phyloP scores from a whole-genome alignment of 192 early-diverging fungal species.

The Phycomyces nitens region DNA sequence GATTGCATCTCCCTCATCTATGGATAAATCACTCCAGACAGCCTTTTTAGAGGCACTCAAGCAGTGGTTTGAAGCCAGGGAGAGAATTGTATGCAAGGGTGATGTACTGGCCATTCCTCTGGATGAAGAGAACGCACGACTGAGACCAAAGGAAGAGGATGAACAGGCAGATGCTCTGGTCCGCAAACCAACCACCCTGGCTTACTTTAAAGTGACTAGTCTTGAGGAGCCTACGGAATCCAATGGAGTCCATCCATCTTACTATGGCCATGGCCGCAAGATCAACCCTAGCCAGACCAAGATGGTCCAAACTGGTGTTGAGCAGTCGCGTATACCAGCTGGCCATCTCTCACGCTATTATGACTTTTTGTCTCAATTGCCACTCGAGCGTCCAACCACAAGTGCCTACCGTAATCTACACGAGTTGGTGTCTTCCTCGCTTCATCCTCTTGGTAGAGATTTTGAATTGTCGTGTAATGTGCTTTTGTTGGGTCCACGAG shows the following conservation, averaged over 20 bases:
- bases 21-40: constrained; percentile 56
- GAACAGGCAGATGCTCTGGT: neutral
- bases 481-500: constrained; percentile 75
- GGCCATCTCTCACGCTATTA: constrained; percentile 27
- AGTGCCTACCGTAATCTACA: constrained; percentile 45
- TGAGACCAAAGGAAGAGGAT: constrained; percentile 36
- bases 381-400: constrained; percentile 31
- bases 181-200: constrained; percentile 29
- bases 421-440: constrained; percentile 61
- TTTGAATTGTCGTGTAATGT: constrained; percentile 68
- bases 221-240: constrained; percentile 19
- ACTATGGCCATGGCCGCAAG: constrained; percentile 31
- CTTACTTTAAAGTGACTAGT: constrained; percentile 52
- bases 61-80: constrained; percentile 59
- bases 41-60: constrained; percentile 56
- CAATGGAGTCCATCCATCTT: constrained; percentile 19
- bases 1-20: constrained; percentile 58
- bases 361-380: constrained; percentile 30
- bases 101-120: constrained; percentile 64
- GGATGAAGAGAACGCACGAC: constrained; percentile 55
- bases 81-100: constrained; percentile 63
- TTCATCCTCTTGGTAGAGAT: constrained; percentile 71
- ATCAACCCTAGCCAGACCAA: constrained; percentile 54
- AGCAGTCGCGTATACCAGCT: constrained; percentile 53
- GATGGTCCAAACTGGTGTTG: constrained; percentile 63